Conservation (phyloP, 306 rosid species). For the Crotalaria pallida region DNA sequence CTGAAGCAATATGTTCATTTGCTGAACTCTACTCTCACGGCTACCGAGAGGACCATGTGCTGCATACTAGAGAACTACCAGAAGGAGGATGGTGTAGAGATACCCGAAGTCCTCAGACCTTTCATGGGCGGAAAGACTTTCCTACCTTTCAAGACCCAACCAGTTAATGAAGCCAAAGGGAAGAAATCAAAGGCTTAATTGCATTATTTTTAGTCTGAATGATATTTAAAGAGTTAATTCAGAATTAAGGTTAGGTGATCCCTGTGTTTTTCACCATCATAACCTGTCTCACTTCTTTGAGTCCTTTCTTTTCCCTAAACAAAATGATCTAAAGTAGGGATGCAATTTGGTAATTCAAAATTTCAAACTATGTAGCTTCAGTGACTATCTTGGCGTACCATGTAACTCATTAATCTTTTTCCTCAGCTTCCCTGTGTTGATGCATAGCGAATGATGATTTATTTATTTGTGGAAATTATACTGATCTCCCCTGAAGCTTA, state of each 20-base stretch:
- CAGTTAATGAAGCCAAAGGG: conserved; percentile 74
- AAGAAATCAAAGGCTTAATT: conserved; percentile 92
- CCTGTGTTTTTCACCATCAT: conserved; percentile 4
- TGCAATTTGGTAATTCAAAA: not conserved
- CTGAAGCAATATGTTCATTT: conserved; percentile 76
- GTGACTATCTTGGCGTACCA: not conserved
- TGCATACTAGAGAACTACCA: conserved; percentile 95
- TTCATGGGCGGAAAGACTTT: conserved; percentile 76
- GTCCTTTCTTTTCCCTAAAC: not conserved
- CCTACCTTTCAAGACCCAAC: conserved; percentile 75
- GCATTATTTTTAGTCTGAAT: conserved; percentile 30
- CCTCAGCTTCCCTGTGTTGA: not conserved
- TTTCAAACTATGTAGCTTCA: not conserved
- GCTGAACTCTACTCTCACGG: conserved; percentile 93
- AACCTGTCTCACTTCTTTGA: not conserved
- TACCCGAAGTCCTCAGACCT: conserved; percentile 67
- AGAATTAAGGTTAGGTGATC: conserved; percentile 15
- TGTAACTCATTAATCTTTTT: conserved; percentile 1
- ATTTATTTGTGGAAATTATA: too few relatives aligned
- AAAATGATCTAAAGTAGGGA: not conserved
- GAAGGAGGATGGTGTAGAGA: conserved; percentile 80
- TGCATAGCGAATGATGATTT: not conserved
- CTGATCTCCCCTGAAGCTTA: too few relatives aligned
- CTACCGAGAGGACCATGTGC: conserved; percentile 93
- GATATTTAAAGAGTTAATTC: conserved; percentile 29